These are phyloP conservation scores for Suhomyces canberraensis DNA, from an alignment of 805 yeast genomes.

Conservation along the genomic window DNA sequence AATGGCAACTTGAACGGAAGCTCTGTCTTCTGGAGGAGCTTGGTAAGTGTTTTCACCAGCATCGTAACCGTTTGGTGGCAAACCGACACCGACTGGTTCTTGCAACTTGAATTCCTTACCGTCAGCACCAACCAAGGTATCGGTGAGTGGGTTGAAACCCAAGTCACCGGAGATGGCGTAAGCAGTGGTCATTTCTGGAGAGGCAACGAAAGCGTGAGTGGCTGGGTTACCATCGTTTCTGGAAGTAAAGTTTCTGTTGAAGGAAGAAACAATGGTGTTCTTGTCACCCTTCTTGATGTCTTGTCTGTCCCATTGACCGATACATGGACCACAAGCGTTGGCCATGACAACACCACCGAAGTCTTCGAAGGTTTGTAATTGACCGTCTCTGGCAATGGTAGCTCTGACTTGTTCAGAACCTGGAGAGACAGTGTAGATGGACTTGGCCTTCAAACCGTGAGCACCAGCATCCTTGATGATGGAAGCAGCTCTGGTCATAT, in stretches of 20 bases:
- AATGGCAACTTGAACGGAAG: slow-evolving; percentile 68
- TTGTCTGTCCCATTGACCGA: slow-evolving; percentile 98
- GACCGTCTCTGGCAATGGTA: slow-evolving; percentile 93
- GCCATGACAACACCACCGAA: slow-evolving; percentile 92
- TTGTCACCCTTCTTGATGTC: slow-evolving; percentile 90
- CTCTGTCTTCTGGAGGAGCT: slow-evolving; percentile 91
- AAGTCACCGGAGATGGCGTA: slow-evolving; percentile 95
- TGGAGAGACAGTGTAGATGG: slow-evolving; percentile 89
- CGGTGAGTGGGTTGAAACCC: slow-evolving; percentile 94
- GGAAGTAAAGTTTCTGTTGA: slow-evolving; percentile 97
- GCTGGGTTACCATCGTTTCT: slow-evolving; percentile 98
- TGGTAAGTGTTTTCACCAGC: slow-evolving; percentile 94
- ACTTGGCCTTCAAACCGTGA: slow-evolving; percentile 85
- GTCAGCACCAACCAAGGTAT: slow-evolving; percentile 78
- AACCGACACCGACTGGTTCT: slow-evolving; percentile 87
- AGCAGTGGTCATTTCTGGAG: slow-evolving; percentile 95
- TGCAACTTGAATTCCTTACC: slow-evolving; percentile 88
- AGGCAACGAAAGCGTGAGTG: slow-evolving; percentile 94
- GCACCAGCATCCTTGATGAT: slow-evolving; percentile 81
- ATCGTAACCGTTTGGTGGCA: slow-evolving; percentile 88
- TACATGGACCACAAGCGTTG: slow-evolving; percentile 99
- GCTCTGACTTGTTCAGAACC: slow-evolving; percentile 99
- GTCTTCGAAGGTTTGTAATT: slow-evolving; percentile 71
- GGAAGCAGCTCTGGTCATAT: slow-evolving; percentile 94
- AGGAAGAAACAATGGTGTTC: slow-evolving; percentile 95